Evolutionary conservation across 768 basidiomycete genomes (phyloP).

Genomic region (Leccinum imitatum): DNA sequence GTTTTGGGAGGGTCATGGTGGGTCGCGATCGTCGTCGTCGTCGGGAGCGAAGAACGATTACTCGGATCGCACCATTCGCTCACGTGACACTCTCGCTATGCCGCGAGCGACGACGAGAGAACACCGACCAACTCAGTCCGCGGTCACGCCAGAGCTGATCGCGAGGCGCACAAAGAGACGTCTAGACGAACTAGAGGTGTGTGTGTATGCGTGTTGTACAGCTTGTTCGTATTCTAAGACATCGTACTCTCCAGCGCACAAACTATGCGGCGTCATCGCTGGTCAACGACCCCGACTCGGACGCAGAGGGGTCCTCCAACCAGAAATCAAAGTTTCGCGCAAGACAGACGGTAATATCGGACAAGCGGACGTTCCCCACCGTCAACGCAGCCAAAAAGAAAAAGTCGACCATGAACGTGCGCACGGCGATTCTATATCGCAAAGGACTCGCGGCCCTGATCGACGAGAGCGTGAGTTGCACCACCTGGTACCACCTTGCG

Average conservation of each 20-base stretch:
- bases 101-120: slow-evolving; percentile 24
- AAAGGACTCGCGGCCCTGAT: slow-evolving; percentile 73
- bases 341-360: slow-evolving; percentile 70
- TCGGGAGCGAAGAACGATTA: neutral
- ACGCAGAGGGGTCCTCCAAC: slow-evolving; percentile 23
- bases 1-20: slow-evolving; percentile 11
- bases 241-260: slow-evolving; percentile 52
- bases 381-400: slow-evolving; percentile 48
- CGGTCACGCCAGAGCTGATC: slow-evolving; percentile 62
- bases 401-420: slow-evolving; percentile 79
- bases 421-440: slow-evolving; percentile 78
- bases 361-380: slow-evolving; percentile 55
- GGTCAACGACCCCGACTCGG: slow-evolving; percentile 32
- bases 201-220: neutral
- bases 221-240: neutral
- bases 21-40: slow-evolving; percentile 2
- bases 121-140: slow-evolving; percentile 24
- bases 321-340: slow-evolving; percentile 58
- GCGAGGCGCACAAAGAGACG: slow-evolving; percentile 75
- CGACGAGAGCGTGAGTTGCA: slow-evolving; percentile 73
- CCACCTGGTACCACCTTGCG: neutral
- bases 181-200: slow-evolving; percentile 83
- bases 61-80: slow-evolving; percentile 15
- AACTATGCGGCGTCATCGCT: slow-evolving; percentile 62
- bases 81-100: slow-evolving; percentile 24